Base-by-base conservation (phyloP, 1,284 basidiomycete genomes). In the Austroboletus olivaceoglutinosus region DNA sequence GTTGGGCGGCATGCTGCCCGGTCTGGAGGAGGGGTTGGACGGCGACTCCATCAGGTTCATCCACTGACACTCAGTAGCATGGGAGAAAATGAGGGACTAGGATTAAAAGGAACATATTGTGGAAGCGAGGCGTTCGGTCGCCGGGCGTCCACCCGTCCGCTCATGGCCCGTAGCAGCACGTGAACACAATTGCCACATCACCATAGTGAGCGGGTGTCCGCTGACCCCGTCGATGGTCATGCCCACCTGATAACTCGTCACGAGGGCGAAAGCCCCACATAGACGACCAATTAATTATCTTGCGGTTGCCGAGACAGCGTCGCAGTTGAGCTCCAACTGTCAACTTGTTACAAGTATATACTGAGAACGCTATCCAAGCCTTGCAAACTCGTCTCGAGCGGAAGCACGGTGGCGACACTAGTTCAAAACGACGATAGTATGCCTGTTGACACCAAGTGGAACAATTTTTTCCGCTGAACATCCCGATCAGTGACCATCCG, bases 21-120 rank as follows among this genome's bases (percentile, higher is more conserved):
- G 56, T 22, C 64, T 55, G 23, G 60, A 48, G 43, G 63, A 47
- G 22, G 48, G 46, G 45, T 52, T n/a, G 15, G 40, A 40, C 29
- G 45, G 54, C 9, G 53, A 43, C 42, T 43, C 36, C 47, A 46
- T 48, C 16, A 36, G 18, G 23, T 18, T 41, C 43, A 31, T 41
- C 39, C 18, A 30, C 37, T 12, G 45, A 47, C 44, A 12, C 31
- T 19, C 34, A 27, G 21, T 2, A 21, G 23, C 43, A 49, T 25
- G 22, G 34, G 21, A 34, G 42, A 34, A 19, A 47, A 7, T 31
- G 21, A 4, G 37, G n/a, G 9, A 22, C 13, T 31, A 43, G 43
- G 29, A 42, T 45, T 49, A 55, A 51, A 56, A 44, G 48, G 21
- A 27, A n/a, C 27, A 44, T 22, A 38, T 27, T 25, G 37, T 1